Evolutionary conservation across 768 basidiomycete genomes (phyloP).

Genomic region (Podaxis sp.): DNA sequence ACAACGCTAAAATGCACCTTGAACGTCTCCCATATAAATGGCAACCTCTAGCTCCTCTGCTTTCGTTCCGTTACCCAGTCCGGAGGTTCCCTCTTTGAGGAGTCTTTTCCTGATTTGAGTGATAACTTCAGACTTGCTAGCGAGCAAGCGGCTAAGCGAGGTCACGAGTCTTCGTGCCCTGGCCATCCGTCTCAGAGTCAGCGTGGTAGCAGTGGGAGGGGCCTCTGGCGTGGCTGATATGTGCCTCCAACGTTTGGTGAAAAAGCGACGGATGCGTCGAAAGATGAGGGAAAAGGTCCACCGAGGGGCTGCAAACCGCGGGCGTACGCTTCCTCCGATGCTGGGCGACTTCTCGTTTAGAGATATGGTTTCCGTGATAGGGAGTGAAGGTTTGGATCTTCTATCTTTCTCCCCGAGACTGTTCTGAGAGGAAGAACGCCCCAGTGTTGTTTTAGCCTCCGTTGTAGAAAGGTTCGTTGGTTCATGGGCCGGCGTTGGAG

Average conservation of each 20-base stretch:
- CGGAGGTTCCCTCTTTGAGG: constrained; percentile 35
- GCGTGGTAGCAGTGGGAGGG: constrained; percentile 34
- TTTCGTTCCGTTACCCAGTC: constrained; percentile 35
- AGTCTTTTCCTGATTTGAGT: constrained; percentile 78
- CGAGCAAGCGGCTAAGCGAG: constrained; percentile 71
- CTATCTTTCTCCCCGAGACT: neutral
- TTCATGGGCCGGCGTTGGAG: constrained; percentile 16
- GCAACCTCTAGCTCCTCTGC: constrained; percentile 68
- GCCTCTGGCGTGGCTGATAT: constrained; percentile 20
- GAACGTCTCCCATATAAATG: constrained; percentile 89
- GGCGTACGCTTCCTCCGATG: constrained; percentile 23
- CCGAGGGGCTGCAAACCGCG: constrained; percentile 33
- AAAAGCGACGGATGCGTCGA: constrained; percentile 34
- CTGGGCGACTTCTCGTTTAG: constrained; percentile 23
- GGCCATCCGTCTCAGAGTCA: constrained; percentile 75
- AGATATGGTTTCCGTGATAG: constrained; percentile 20
- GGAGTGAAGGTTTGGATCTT: neutral
- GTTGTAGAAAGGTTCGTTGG: neutral
- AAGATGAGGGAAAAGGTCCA: constrained; percentile 34
- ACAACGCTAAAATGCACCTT: constrained; percentile 52
- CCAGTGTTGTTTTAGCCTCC: neutral
- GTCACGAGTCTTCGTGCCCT: constrained; percentile 77
- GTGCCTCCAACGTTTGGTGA: constrained; percentile 25
- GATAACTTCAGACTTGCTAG: constrained; percentile 81
- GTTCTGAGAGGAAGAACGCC: neutral